phyloP scores from a whole-genome alignment of 2,329 filamentous ascomycete species.

The Trichophyton mentagrophytes region DNA sequence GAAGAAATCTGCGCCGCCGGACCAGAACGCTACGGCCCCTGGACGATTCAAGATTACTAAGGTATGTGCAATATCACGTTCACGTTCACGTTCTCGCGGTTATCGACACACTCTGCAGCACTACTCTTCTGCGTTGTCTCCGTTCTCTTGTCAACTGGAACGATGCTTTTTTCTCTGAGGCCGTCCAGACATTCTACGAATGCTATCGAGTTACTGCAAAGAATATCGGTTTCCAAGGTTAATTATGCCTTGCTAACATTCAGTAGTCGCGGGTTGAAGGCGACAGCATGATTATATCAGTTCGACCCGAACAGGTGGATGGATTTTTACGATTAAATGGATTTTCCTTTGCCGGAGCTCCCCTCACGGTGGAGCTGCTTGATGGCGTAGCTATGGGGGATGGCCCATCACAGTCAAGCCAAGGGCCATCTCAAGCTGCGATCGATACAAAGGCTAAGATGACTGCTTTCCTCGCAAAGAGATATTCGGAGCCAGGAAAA shows the following conservation, averaged over 20 bases:
- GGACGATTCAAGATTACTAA: slow-evolving; percentile 56
- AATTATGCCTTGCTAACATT: slow-evolving; percentile 52
- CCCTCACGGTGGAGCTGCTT: slow-evolving; percentile 39
- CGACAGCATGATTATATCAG: slow-evolving; percentile 55
- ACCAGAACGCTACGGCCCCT: slow-evolving; percentile 34
- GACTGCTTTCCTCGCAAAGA: slow-evolving; percentile 55
- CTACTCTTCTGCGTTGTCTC: slow-evolving; percentile 23
- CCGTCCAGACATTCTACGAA: slow-evolving; percentile 21
- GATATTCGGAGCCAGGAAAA: slow-evolving; percentile 61
- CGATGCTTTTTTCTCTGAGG: slow-evolving; percentile 24
- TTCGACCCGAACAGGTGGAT: slow-evolving; percentile 51
- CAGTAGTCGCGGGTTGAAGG: slow-evolving; percentile 56
- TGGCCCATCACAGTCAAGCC: slow-evolving; percentile 5
- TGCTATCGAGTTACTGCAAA: slow-evolving; percentile 27
- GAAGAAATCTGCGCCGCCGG: slow-evolving; percentile 49
- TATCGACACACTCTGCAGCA: slow-evolving; percentile 27
- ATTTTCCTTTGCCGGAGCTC: slow-evolving; percentile 54
- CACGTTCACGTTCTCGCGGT: slow-evolving; percentile 28
- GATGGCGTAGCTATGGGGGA: slow-evolving; percentile 17
- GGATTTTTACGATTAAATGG: slow-evolving; percentile 56
- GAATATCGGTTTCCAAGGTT: slow-evolving; percentile 25
- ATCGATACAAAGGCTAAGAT: slow-evolving; percentile 56
- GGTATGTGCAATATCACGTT: slow-evolving; percentile 51
- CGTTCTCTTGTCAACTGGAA: slow-evolving; percentile 32
- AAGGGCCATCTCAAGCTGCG: slow-evolving; percentile 34